Conservation (phyloP, 2,329 filamentous ascomycete species). For the Diaporthe nobilis region DNA sequence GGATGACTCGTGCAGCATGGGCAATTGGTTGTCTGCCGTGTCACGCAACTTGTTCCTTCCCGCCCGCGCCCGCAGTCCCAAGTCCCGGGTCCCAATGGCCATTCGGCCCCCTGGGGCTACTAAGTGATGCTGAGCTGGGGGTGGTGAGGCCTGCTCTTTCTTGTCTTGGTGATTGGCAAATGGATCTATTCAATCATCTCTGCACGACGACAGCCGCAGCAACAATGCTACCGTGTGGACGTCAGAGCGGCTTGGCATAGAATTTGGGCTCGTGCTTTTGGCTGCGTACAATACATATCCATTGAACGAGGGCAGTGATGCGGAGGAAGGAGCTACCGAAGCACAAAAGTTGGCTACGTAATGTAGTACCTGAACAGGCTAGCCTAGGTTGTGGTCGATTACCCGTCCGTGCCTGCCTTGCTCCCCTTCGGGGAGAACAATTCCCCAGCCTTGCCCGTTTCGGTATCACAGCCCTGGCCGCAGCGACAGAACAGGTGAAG, state of each 20-base stretch:
- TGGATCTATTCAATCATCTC: neutral
- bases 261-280: neutral
- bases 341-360: neutral
- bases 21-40: conserved; percentile 1
- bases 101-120: neutral
- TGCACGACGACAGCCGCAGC: neutral
- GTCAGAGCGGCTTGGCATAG: conserved; percentile 11
- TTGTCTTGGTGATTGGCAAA: neutral
- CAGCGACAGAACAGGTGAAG: neutral
- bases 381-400: neutral
- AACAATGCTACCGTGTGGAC: conserved; percentile 12
- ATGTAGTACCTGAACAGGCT: conserved; percentile 6
- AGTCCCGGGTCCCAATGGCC: neutral
- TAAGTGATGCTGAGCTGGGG: neutral
- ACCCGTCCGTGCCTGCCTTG: neutral
- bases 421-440: neutral
- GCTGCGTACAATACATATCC: neutral
- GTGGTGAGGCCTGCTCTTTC: neutral
- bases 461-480: neutral
- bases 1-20: conserved; percentile 29
- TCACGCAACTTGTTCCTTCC: conserved; percentile 17
- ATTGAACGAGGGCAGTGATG: neutral
- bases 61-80: neutral
- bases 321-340: neutral
- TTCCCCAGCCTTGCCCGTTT: conserved; percentile 4